These are phyloP conservation scores for Ustilago sp. DNA, from an alignment of 1,284 basidiomycete genomes.

Conservation along the genomic window DNA sequence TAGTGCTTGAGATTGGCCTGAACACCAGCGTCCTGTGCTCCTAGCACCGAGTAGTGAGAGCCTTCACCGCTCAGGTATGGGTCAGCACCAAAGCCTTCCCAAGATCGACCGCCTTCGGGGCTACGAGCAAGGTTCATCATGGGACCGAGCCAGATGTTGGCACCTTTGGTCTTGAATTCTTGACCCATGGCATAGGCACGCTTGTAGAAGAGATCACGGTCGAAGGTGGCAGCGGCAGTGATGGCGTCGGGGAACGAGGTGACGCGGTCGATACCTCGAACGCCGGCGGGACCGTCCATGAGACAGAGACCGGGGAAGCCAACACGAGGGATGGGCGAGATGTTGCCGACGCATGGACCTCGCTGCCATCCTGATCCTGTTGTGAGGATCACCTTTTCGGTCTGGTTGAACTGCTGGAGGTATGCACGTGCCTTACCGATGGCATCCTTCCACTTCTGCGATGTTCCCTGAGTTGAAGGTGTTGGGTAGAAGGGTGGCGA, in stretches of 20 bases:
- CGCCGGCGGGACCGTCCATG: constrained; percentile 74
- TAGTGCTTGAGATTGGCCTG: constrained; percentile 70
- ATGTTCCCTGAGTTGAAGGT: constrained; percentile 46
- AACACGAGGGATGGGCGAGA: constrained; percentile 73
- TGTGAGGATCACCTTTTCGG: constrained; percentile 72
- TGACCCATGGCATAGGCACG: constrained; percentile 81
- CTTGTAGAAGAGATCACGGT: constrained; percentile 78
- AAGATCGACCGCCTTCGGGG: constrained; percentile 80
- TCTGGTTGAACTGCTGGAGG: constrained; percentile 70
- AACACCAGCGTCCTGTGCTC: constrained; percentile 62
- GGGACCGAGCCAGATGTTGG: constrained; percentile 77
- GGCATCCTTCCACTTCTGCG: constrained; percentile 75
- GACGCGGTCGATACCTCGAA: constrained; percentile 72
- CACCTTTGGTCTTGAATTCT: constrained; percentile 84
- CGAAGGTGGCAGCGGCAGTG: constrained; percentile 79
- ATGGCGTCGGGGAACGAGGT: constrained; percentile 78
- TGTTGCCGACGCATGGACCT: constrained; percentile 64
- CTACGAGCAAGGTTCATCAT: constrained; percentile 72
- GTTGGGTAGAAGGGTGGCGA: constrained; percentile 57
- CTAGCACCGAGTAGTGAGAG: constrained; percentile 56
- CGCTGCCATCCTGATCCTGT: constrained; percentile 67
- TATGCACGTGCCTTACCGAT: constrained; percentile 71
- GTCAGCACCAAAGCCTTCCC: constrained; percentile 75
- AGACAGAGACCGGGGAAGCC: constrained; percentile 79
- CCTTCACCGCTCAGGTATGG: constrained; percentile 64